A percentile compares a stretch with the other conserved stretches of the same genome.
These are phyloP conservation scores for Diplogelasinospora grovesii DNA, from an alignment of 495 filamentous ascomycete genomes.

Conservation along the genomic window DNA sequence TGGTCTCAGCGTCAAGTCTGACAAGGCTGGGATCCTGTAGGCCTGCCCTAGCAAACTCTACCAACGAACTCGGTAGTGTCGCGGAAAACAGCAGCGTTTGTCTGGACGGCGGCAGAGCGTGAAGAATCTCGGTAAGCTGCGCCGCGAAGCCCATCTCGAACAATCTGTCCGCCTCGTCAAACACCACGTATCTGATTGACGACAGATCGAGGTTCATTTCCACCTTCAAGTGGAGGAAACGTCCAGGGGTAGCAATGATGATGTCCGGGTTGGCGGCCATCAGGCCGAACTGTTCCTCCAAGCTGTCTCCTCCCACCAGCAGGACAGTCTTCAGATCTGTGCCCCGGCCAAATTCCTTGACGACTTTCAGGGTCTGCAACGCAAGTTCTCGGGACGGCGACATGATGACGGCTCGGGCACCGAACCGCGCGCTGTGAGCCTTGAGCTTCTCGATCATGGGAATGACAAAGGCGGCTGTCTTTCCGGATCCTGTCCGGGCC, in stretches of 20 bases:
- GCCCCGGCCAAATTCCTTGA: constrained; percentile 85
- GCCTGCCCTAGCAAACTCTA: constrained; percentile 92
- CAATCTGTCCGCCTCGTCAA: constrained; percentile 92
- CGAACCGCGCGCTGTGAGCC: constrained; percentile 78
- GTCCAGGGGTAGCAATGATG: constrained; percentile 90
- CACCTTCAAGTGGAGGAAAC: constrained; percentile 90
- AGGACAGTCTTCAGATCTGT: constrained; percentile 85
- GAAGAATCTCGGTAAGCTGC: constrained; percentile 87
- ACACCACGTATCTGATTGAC: constrained; percentile 84
- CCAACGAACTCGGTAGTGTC: constrained; percentile 84
- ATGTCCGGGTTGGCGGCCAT: constrained; percentile 96
- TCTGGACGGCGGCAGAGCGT: constrained; percentile 72
- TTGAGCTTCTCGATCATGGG: constrained; percentile 95
- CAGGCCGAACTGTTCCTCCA: constrained; percentile 91
- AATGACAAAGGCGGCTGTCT: constrained; percentile 95
- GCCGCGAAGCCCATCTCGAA: constrained; percentile 98
- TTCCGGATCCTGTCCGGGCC: constrained; percentile 94
- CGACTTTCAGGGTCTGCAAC: constrained; percentile 89
- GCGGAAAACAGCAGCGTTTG: constrained; percentile 95
- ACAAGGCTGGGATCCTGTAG: constrained; percentile 83
- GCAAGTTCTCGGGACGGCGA: constrained; percentile 91
- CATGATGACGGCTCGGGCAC: constrained; percentile 75
- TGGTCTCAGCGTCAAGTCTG: constrained; percentile 86
- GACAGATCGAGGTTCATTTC: constrained; percentile 88
- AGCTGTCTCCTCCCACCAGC: constrained; percentile 86